phyloP scores from a whole-genome alignment of 2,329 filamentous ascomycete genomes.

The Pleurostoma richardsiae region DNA sequence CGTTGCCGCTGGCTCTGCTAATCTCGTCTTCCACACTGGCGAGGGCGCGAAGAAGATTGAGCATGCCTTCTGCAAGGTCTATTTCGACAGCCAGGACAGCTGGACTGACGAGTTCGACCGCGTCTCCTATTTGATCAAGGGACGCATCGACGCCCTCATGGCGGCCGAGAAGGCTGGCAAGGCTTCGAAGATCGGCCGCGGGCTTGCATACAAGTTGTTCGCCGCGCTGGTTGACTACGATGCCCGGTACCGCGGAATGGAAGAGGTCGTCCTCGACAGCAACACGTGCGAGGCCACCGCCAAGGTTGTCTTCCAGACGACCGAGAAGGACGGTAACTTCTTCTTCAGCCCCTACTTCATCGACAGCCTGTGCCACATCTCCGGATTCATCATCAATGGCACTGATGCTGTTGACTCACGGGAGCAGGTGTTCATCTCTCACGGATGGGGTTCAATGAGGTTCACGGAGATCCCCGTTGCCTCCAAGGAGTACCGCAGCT shows the following conservation, averaged over 20 bases:
- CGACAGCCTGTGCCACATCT: slow-evolving; percentile 53
- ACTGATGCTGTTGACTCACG: slow-evolving; percentile 50
- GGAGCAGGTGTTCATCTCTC: slow-evolving; percentile 53
- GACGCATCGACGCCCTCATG: slow-evolving; percentile 52
- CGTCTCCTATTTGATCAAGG: slow-evolving; percentile 63
- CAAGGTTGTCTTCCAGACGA: slow-evolving; percentile 39
- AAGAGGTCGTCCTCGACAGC: slow-evolving; percentile 51
- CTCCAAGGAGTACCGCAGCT: slow-evolving; percentile 46
- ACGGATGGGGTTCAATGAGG: slow-evolving; percentile 51
- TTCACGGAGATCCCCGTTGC: slow-evolving; percentile 40
- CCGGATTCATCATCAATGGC: slow-evolving; percentile 57
- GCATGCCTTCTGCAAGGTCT: slow-evolving; percentile 58
- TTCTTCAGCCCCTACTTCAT: slow-evolving; percentile 56
- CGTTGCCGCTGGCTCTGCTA: slow-evolving; percentile 46
- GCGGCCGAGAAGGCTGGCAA: slow-evolving; percentile 59
- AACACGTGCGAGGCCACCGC: slow-evolving; percentile 35
- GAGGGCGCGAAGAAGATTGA: slow-evolving; percentile 54
- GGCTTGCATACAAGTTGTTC: slow-evolving; percentile 72
- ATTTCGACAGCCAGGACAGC: slow-evolving; percentile 52
- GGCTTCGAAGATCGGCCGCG: slow-evolving; percentile 68
- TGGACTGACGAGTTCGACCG: slow-evolving; percentile 65
- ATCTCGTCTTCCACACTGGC: slow-evolving; percentile 54
- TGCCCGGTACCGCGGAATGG: slow-evolving; percentile 49
- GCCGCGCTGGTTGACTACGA: slow-evolving; percentile 52
- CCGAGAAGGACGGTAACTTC: slow-evolving; percentile 42